Evolutionary conservation across 768 basidiomycete genomes (phyloP), one percentile per base, ranked within the genome.

Genomic region (Galerina sulciceps): DNA sequence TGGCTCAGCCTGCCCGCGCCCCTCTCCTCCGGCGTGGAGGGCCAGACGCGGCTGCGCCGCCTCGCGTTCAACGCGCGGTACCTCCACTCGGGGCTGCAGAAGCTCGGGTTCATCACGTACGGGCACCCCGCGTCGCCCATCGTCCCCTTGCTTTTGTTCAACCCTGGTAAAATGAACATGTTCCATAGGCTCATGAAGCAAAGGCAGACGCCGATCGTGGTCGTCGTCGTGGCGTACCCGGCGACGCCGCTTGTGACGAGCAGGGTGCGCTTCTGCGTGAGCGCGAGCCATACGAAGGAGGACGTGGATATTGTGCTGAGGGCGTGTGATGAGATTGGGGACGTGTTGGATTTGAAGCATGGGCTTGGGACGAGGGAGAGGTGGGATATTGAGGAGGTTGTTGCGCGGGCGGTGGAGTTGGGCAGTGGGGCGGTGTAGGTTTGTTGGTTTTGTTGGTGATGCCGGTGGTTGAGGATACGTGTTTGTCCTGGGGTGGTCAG

Each of bases 61-160:
- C 81, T 99, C 38, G 94, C 96, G 0, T 99, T 99, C 83, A 99
- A 99, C 79, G 83, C 91, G 15, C 86, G 94, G 18, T 99, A 99
- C 76, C 88, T 99, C 48, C 89, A 91, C 62, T 83, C 83, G 5
- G 96, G 88, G 1, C 81, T 99, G 55, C 80, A 84, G 66, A 96
- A 93, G 68, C 86, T 99, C 35, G 97, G 97, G 0, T 99, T 99
- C 81, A 96, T 99, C 78, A 93, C 92, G 6, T 97, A 95, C 67
- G 96, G 96, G 0, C 88, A 93, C 73, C 84, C 88, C 36, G 87
- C 93, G 64, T 94, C 93, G 23, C 96, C 97, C 2, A 93, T 99
- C 66, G 90, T 99, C 3, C 96, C 97, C 0, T 79, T 99, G 44
- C 79, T 99, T 50, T 76, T 99, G 34, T 99, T 94, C 83, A 86